A percentile compares a stretch with the other conserved stretches of the same genome.
Conservation (phyloP, 352 stramenopile species). For the Globisporangium cystogenes region DNA sequence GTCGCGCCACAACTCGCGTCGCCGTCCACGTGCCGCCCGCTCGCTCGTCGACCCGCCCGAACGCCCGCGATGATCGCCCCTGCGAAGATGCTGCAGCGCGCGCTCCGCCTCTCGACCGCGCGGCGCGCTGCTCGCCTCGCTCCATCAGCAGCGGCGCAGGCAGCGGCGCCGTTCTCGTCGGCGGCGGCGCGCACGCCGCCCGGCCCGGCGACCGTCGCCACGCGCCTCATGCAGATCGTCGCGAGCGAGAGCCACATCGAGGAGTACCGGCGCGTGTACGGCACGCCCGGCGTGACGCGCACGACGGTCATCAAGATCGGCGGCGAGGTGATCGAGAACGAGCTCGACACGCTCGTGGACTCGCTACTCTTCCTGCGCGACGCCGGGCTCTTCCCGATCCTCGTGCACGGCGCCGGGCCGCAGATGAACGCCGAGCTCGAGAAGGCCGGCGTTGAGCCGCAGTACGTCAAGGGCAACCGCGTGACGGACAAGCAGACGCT, state of each 20-base stretch:
- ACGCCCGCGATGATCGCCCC: neutral
- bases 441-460: constrained; percentile 71
- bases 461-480: constrained; percentile 85
- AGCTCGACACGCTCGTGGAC: constrained; percentile 80
- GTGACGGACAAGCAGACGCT: constrained; percentile 86
- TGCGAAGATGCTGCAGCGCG: neutral
- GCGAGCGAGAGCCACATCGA: constrained; percentile 46
- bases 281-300: constrained; percentile 58
- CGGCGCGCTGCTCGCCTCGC: constrained; percentile 1
- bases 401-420: constrained; percentile 85
- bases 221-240: constrained; percentile 51
- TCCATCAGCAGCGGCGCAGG: neutral
- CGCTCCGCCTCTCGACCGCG: neutral
- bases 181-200: constrained; percentile 11
- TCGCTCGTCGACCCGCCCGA: no score
- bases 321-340: constrained; percentile 84
- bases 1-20: no score
- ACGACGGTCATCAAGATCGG: constrained; percentile 89
- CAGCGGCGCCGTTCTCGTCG: neutral
- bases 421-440: constrained; percentile 88
- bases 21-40: neutral
- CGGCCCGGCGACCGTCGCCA: constrained; percentile 27
- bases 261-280: constrained; percentile 72
- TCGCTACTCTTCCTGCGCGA: constrained; percentile 83
- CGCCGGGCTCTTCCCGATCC: constrained; percentile 77